Percentiles rank a stretch among this genome's conserved stretches.
Conservation (phyloP, 108 stramenopile species). For the Licmophora abbreviata region DNA sequence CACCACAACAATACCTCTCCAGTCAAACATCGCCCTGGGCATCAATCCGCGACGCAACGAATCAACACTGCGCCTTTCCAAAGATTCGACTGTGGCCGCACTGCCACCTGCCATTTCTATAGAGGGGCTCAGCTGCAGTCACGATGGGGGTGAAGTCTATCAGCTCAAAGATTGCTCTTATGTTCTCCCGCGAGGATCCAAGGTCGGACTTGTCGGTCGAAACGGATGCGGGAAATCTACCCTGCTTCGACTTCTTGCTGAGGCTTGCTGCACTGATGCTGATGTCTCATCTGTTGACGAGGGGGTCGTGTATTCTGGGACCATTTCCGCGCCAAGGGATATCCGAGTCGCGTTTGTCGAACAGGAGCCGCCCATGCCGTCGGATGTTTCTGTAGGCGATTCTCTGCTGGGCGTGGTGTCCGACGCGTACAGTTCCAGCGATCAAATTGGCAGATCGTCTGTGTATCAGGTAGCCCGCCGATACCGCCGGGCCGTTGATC, state of each 20-base stretch:
- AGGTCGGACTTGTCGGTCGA: conserved; percentile 59
- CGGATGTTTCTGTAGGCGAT: conserved; percentile 62
- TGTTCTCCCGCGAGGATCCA: conserved; percentile 55
- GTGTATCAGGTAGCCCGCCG: conserved; percentile 51
- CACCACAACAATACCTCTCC: no score
- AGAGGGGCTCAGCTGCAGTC: conserved; percentile 39
- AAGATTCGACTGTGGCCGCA: conserved; percentile 4
- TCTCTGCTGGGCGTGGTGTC: conserved; percentile 55
- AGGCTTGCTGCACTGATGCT: conserved; percentile 25
- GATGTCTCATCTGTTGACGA: conserved; percentile 5
- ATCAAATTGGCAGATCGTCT: neutral
- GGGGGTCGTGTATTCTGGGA: conserved; percentile 46
- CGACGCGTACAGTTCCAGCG: neutral
- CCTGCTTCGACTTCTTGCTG: conserved; percentile 59
- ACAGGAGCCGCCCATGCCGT: conserved; percentile 65
- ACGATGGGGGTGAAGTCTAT: conserved; percentile 63
- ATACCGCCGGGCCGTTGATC: conserved; percentile 38
- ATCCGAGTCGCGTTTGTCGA: conserved; percentile 61
- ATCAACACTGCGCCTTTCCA: no score
- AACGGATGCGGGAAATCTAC: conserved; percentile 79
- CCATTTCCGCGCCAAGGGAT: conserved; percentile 31
- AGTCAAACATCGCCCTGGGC: no score
- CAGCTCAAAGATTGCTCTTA: conserved; percentile 66
- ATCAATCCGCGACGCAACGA: no score
- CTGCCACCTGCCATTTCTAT: conserved; percentile 31